These are phyloP conservation scores for Penicillium canescens DNA, from an alignment of 495 filamentous ascomycete species.

Conservation along the genomic window DNA sequence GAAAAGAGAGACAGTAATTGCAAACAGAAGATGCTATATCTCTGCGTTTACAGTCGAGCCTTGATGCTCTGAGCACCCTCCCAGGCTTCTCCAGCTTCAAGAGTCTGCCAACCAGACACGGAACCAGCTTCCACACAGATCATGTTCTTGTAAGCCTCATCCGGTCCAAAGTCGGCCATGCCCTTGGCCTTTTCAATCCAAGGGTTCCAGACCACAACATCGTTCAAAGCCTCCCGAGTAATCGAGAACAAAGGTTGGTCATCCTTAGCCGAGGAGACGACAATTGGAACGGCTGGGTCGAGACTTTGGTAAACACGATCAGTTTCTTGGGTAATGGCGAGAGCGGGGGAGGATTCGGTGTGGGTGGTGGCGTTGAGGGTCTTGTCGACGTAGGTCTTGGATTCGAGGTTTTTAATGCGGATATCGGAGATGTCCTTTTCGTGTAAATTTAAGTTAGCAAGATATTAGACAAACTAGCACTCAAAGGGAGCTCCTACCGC, in stretches of 20 bases:
- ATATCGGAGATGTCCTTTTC: conserved; percentile 71
- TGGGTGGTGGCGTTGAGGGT: conserved; percentile 58
- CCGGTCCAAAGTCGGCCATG: conserved; percentile 86
- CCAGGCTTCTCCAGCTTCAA: conserved; percentile 86
- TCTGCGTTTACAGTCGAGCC: conserved; percentile 24
- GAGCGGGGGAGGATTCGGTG: conserved; percentile 51
- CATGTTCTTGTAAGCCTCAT: conserved; percentile 89
- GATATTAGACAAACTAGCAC: neutral
- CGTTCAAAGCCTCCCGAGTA: conserved; percentile 74
- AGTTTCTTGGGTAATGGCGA: conserved; percentile 70
- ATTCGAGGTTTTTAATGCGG: conserved; percentile 69
- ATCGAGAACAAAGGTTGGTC: conserved; percentile 67
- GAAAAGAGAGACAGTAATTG: neutral
- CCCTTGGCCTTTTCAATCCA: conserved; percentile 80
- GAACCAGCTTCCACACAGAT: conserved; percentile 90
- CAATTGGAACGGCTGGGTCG: conserved; percentile 54
- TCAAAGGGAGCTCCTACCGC: conserved; percentile 54
- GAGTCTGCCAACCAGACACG: conserved; percentile 74
- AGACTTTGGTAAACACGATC: conserved; percentile 78
- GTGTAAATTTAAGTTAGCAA: neutral
- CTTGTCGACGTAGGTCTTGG: conserved; percentile 79
- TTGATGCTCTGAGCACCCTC: conserved; percentile 83
- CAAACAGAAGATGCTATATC: neutral
- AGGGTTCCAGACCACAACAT: conserved; percentile 97
- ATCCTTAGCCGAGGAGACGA: conserved; percentile 56